A percentile compares a stretch with the other conserved stretches of the same genome.
Conservation (phyloP, 2,329 filamentous ascomycete genomes). For the Monosporascus ibericus region DNA sequence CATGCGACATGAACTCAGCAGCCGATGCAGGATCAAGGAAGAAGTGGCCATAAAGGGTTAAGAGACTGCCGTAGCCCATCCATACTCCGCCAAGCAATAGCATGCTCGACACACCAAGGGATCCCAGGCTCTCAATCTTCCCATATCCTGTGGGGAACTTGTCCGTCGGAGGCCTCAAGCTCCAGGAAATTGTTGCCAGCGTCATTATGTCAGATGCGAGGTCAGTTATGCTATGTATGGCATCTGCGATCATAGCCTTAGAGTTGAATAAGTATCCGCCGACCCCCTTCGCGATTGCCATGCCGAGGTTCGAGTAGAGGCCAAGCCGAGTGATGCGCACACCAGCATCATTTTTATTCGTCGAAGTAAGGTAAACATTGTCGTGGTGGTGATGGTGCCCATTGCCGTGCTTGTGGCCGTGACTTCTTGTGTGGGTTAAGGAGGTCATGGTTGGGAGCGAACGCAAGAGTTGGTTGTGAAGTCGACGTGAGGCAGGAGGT, state of each 20-base stretch:
- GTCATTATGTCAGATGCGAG: slow-evolving; percentile 93
- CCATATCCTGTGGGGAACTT: slow-evolving; percentile 88
- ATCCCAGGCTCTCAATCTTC: slow-evolving; percentile 95
- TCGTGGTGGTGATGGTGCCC: slow-evolving; percentile 75
- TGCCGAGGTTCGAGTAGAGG: slow-evolving; percentile 81
- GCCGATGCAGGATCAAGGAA: slow-evolving; percentile 58
- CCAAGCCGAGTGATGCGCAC: slow-evolving; percentile 91
- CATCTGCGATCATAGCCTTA: slow-evolving; percentile 86
- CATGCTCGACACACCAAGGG: slow-evolving; percentile 86
- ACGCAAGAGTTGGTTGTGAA: slow-evolving; percentile 7
- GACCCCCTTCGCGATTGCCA: slow-evolving; percentile 88
- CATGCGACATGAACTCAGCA: slow-evolving; percentile 45
- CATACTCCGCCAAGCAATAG: slow-evolving; percentile 83
- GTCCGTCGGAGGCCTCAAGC: slow-evolving; percentile 74
- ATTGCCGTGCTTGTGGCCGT: slow-evolving; percentile 51
- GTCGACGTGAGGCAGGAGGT: slow-evolving; percentile 3
- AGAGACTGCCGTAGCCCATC: slow-evolving; percentile 76
- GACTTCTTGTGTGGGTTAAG: slow-evolving; percentile 40
- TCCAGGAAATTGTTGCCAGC: slow-evolving; percentile 89
- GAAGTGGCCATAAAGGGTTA: slow-evolving; percentile 66
- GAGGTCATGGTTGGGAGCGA: slow-evolving; percentile 25
- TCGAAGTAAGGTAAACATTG: slow-evolving; percentile 73
- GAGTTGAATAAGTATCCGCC: slow-evolving; percentile 95
- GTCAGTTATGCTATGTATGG: slow-evolving; percentile 91
- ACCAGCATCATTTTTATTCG: slow-evolving; percentile 84